Conservation (phyloP, 2,329 filamentous ascomycete genomes). For the Aureobasidium leucospermi region DNA sequence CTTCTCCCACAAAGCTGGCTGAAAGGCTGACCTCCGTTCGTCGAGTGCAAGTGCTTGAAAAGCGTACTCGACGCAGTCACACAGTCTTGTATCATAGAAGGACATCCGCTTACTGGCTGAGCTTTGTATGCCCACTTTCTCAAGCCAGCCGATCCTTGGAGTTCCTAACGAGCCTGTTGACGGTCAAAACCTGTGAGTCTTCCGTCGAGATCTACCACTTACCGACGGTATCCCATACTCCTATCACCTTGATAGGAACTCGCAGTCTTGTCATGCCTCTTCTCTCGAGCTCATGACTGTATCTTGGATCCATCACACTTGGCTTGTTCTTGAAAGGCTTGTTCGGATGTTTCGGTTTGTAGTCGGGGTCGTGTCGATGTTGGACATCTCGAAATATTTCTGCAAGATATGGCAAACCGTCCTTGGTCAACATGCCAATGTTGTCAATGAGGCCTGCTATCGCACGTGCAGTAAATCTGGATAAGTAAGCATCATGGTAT, state of each 20-base stretch:
- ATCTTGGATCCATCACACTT: conserved; percentile 34
- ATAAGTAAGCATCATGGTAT: neutral
- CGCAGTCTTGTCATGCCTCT: conserved; percentile 27
- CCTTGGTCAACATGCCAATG: conserved; percentile 42
- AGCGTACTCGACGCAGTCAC: conserved; percentile 33
- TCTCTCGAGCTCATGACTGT: conserved; percentile 33
- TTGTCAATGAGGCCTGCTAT: conserved; percentile 39
- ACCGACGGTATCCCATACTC: conserved; percentile 40
- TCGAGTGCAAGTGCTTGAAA: conserved; percentile 40
- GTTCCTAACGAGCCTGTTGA: conserved; percentile 32
- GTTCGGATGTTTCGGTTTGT: conserved; percentile 38
- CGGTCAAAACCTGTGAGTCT: neutral
- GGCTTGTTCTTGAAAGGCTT: conserved; percentile 42
- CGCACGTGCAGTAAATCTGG: conserved; percentile 27
- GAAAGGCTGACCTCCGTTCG: conserved; percentile 34
- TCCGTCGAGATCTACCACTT: neutral
- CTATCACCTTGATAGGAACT: conserved; percentile 35
- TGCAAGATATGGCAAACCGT: conserved; percentile 37
- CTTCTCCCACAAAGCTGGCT: conserved; percentile 37
- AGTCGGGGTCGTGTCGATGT: conserved; percentile 36
- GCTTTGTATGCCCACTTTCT: conserved; percentile 28
- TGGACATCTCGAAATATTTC: conserved; percentile 42
- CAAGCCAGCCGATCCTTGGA: conserved; percentile 38
- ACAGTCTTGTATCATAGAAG: conserved; percentile 43
- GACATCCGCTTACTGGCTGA: conserved; percentile 26